Percentiles rank a stretch among this genome's conserved stretches.
Evolutionary conservation across 805 yeast genomes (phyloP).

Genomic region (Barnettozyma salicaria): DNA sequence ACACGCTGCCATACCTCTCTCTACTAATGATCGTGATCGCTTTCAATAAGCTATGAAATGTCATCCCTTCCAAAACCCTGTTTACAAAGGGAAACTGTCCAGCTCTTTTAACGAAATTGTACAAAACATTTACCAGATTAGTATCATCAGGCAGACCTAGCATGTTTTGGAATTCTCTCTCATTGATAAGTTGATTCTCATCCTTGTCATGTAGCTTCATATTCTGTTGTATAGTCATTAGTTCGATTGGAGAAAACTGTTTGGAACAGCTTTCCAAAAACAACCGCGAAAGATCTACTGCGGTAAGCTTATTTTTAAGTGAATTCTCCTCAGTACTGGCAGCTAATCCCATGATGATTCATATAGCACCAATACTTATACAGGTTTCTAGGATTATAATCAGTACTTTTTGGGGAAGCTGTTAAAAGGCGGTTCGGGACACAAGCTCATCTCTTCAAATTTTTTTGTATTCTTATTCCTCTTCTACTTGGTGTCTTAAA

Average conservation of each 20-base stretch:
- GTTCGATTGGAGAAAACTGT: conserved; percentile 31
- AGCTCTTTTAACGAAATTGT: conserved; percentile 36
- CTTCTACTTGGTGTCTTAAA: too few species aligned
- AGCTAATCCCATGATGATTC: conserved; percentile 28
- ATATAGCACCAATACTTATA: too few species aligned
- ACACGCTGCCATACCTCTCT: conserved; percentile 34
- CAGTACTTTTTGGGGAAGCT: too few species aligned
- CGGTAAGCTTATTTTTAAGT: conserved; percentile 10
- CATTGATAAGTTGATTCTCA: conserved; percentile 23
- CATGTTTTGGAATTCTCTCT: conserved; percentile 26
- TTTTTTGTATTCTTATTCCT: background rate
- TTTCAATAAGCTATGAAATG: conserved; percentile 37
- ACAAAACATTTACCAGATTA: conserved; percentile 31
- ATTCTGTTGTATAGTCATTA: conserved; percentile 26
- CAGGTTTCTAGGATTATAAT: too few species aligned
- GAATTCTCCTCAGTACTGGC: conserved; percentile 12
- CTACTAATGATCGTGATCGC: conserved; percentile 38
- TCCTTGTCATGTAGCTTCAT: conserved; percentile 21
- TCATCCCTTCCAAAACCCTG: conserved; percentile 28
- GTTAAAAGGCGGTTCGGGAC: conserved; percentile 6
- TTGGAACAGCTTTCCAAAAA: conserved; percentile 30
- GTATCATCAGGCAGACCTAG: conserved; percentile 32
- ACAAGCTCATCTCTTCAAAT: conserved; percentile 10
- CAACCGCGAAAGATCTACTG: conserved; percentile 21
- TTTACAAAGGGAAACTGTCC: conserved; percentile 46